A percentile compares a stretch with the other conserved stretches of the same genome.
Evolutionary conservation across 2,329 filamentous ascomycete genomes (phyloP).

Genomic region (Karstenula rhodostoma): DNA sequence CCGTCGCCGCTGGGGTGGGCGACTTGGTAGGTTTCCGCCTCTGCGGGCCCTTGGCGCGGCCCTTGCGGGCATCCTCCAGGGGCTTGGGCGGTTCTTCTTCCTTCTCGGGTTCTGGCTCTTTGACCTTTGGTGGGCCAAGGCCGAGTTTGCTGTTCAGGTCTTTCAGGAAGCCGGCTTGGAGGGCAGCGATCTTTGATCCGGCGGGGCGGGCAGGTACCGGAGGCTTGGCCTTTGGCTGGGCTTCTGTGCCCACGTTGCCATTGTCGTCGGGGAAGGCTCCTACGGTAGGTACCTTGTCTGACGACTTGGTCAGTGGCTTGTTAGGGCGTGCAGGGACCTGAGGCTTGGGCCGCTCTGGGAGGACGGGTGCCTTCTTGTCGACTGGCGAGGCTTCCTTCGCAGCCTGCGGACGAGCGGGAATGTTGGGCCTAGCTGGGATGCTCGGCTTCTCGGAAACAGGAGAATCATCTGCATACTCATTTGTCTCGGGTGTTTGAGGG

Average conservation of each 20-base stretch:
- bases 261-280: conserved; percentile 15
- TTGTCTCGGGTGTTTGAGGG: conserved; percentile 60
- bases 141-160: conserved; percentile 91
- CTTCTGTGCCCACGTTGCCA: conserved; percentile 43
- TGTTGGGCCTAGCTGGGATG: conserved; percentile 37
- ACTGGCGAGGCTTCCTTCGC: conserved; percentile 54
- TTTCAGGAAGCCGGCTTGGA: conserved; percentile 91
- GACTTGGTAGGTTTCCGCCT: conserved; percentile 73
- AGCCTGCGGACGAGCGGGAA: conserved; percentile 47
- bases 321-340: conserved; percentile 66
- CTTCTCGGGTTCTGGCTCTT: conserved; percentile 68
- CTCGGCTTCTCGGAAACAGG: conserved; percentile 40
- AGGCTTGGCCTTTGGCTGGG: conserved; percentile 76
- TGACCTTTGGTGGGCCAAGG: conserved; percentile 84
- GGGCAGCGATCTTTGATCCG: conserved; percentile 86
- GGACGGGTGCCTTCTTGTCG: conserved; percentile 60
- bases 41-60: conserved; percentile 86
- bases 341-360: conserved; percentile 70
- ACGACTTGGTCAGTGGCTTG: conserved; percentile 58
- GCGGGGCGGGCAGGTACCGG: conserved; percentile 79
- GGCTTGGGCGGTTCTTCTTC: conserved; percentile 74
- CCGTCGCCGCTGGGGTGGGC: conserved; percentile 57
- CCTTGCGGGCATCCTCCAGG: conserved; percentile 88
- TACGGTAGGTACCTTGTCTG: conserved; percentile 46
- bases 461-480: conserved; percentile 48